Evolutionary conservation across 148 eudicot species (phyloP), one percentile per base, ranked within the genome.

Genomic region (Cornus kousa): DNA sequence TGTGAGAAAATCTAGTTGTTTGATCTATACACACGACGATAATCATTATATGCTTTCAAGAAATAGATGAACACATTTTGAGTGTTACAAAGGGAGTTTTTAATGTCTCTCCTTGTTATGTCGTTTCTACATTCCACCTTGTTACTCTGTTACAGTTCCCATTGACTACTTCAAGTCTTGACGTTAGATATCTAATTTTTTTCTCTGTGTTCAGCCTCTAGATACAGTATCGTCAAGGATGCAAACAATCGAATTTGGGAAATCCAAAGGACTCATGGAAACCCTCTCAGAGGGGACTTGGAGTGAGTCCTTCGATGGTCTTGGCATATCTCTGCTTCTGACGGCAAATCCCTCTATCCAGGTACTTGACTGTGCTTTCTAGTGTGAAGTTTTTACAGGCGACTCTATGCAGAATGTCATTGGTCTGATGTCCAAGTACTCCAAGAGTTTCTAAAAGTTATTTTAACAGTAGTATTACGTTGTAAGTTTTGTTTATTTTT

Each of bases 221-320:
- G 99, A 96, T 87, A 96, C 99, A 76, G 95, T 94, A 71, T 87
- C 99, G 37, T 90, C 99, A 77, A 89, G 87, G 87, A 96, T 96
- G 99, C 99, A 96, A 85, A 93, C 93, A 72, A 85, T 97, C 86
- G 95, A 86, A 39, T 96, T 96, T 80, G 99, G 99, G 74, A 90
- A 93, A 79, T 89, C 98, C 10, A 92, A 96, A 85, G 97, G 99
- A 79, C 86, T 96, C 35, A 89, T 88, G 95, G 81, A 91, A 77
- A 91, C 95, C 62, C 92, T 96, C 62, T 82, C 97, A 68, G 98
- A 92, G 83, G 93, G 92, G 62, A 89, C 74, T 60, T 93, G 97
- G 97, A 85, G 86, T 70, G 89, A 86, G 77, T 93, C 97, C 77
- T 96, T 87, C 84, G 97, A 92, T 85, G 99, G 97, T 77, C 89